A percentile compares a stretch with the other conserved stretches of the same genome.
Evolutionary conservation across 2,329 filamentous ascomycete species (phyloP).

Genomic region (Lachnellula hyalina): DNA sequence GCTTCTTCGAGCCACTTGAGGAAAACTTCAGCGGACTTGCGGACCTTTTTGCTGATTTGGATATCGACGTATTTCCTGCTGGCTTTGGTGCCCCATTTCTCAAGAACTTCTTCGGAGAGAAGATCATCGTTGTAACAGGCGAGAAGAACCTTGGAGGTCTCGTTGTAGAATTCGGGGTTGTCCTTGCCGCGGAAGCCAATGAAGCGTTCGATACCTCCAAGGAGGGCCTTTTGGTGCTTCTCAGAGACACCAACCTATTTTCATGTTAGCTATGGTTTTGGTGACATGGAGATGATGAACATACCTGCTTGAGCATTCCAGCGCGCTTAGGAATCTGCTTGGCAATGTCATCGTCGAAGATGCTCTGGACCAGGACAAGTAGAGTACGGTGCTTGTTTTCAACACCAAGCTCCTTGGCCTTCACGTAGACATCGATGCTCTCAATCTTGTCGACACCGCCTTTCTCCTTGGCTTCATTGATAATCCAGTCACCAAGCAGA

Average conservation of each 20-base stretch:
- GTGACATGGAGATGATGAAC: slow-evolving; percentile 22
- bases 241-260: slow-evolving; percentile 75
- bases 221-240: slow-evolving; percentile 89
- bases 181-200: slow-evolving; percentile 67
- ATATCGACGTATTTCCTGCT: slow-evolving; percentile 98
- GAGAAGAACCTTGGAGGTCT: slow-evolving; percentile 82
- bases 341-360: slow-evolving; percentile 87
- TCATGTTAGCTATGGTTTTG: slow-evolving; percentile 16
- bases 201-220: slow-evolving; percentile 92
- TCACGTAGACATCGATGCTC: slow-evolving; percentile 88
- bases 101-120: slow-evolving; percentile 79
- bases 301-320: slow-evolving; percentile 80
- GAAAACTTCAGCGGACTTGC: slow-evolving; percentile 91
- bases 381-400: slow-evolving; percentile 92
- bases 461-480: slow-evolving; percentile 64
- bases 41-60: slow-evolving; percentile 85
- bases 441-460: slow-evolving; percentile 74
- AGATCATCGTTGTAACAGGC: slow-evolving; percentile 89
- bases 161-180: slow-evolving; percentile 69
- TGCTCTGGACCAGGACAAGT: slow-evolving; percentile 83
- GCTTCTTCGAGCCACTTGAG: slow-evolving; percentile 89
- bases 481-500: slow-evolving; percentile 88
- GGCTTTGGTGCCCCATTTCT: slow-evolving; percentile 87
- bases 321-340: slow-evolving; percentile 82
- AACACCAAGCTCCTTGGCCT: slow-evolving; percentile 93